Conservation (phyloP, 164 flowering plant genomes). For the Akebia trifoliata region DNA sequence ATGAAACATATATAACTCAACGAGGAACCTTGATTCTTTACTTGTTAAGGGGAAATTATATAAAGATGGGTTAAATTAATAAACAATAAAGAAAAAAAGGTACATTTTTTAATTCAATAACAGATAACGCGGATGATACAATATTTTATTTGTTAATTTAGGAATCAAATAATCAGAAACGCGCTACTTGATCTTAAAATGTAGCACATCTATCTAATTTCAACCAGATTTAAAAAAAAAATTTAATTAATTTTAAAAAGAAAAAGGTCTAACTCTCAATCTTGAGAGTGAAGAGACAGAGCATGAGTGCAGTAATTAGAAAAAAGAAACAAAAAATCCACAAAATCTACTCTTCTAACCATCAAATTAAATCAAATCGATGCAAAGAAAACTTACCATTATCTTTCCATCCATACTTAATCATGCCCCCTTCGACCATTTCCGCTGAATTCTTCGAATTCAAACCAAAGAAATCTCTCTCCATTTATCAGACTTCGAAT, state of each 20-base stretch:
- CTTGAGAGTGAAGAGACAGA: too few species aligned
- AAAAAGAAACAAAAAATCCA: neutral
- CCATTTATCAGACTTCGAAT: slow-evolving; percentile 21
- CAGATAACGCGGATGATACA: neutral
- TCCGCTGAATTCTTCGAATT: slow-evolving; percentile 24
- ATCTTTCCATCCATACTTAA: slow-evolving; percentile 25
- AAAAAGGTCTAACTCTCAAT: too few species aligned
- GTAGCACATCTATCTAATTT: neutral
- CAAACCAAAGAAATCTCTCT: slow-evolving; percentile 58
- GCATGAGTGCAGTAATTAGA: neutral
- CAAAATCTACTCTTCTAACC: neutral
- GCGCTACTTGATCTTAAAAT: neutral
- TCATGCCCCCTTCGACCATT: slow-evolving; percentile 36
- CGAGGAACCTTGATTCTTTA: too few species aligned
- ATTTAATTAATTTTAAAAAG: too few species aligned
- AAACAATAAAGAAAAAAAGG: neutral
- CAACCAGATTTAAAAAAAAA: neutral
- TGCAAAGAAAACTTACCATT: slow-evolving; percentile 18
- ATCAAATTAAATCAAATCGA: neutral
- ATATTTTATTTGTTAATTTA: slow-evolving; percentile 4
- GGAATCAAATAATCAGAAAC: neutral
- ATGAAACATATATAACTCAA: too few species aligned
- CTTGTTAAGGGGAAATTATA: too few species aligned
- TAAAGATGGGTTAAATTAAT: neutral
- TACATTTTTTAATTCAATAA: slow-evolving; percentile 1